Base-by-base conservation (phyloP, 176 grass and related monocot genomes). In the Avena eriantha region DNA sequence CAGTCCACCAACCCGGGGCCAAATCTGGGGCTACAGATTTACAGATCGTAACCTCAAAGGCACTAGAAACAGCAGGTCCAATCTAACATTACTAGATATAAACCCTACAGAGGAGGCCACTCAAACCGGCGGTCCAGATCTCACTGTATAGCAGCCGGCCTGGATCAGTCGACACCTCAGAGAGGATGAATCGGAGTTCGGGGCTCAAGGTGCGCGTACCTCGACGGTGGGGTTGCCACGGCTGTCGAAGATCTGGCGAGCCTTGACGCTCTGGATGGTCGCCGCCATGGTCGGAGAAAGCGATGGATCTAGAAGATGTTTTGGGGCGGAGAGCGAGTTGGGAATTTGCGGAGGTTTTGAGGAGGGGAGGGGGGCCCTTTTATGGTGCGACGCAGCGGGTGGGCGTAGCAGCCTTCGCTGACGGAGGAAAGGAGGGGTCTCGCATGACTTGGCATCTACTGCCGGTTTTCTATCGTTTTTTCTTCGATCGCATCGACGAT, bases 271-370 rank as follows among this genome's bases (percentile, higher is more conserved):
- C 69, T 45, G 36, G 69, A 71, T 71, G 19, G 69, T 71, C 0
- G 36, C 69, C 1, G 69, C 69, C 69, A 71, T 71, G 69, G 69
- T 19, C 18, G 35, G 33, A n/a, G 55, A 45, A 58, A 80, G 48
- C 8, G 78, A 63, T 64, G 57, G 46, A 76, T 76, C 73, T 76
- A 24, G 47, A 73, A 7, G 56, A 58, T 58, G 70, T 3, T 48
- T 23, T 13, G n/a, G 45, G 39, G 9, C 21, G 41, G 69, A 72
- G 41, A 45, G 41, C n/a, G 41, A 73, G 5, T 17, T 54, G 7
- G 77, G 57, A 80, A 47, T 80, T 60, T 23, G 22, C 78, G n/a
- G 78, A 64, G 57, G 78, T 80, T 80, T 64, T 64, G 33, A 80
- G 57, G 56, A 22, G 19, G 8, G 56, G 4, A 10, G 56, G 1